A percentile compares a stretch with the other conserved stretches of the same genome.
Evolutionary conservation across 2,329 filamentous ascomycete species (phyloP).

Genomic region (Trichoderma simmonsii): DNA sequence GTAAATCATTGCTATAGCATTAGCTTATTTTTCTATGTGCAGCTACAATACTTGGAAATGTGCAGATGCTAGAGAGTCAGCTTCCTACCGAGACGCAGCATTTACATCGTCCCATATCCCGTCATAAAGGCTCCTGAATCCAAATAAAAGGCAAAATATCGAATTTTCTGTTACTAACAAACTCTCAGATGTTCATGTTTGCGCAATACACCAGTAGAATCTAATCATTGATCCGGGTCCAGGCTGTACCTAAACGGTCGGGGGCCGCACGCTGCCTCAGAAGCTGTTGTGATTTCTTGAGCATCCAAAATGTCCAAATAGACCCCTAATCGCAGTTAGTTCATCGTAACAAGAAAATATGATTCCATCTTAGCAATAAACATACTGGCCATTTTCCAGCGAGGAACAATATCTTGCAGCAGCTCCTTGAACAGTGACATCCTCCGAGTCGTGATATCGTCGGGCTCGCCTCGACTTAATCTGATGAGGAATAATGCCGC

Average conservation of each 20-base stretch:
- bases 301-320: not conserved
- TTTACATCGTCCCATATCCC: not conserved
- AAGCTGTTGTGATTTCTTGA: constrained; percentile 1
- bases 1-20: not conserved
- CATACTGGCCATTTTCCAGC: constrained; percentile 2
- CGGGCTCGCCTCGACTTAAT: not conserved
- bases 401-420: not conserved
- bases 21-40: not conserved
- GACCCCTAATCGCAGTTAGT: not conserved
- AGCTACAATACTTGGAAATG: not conserved
- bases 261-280: not conserved
- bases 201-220: not conserved
- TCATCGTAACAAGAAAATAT: not conserved
- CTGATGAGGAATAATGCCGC: not conserved
- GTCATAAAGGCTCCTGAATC: not conserved
- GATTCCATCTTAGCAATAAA: not conserved
- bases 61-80: not conserved
- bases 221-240: not conserved
- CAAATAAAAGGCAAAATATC: not conserved
- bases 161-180: not conserved
- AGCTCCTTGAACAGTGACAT: not conserved
- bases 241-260: not conserved
- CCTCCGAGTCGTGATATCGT: not conserved
- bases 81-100: too few species aligned
- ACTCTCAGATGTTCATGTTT: too few species aligned